Evolutionary conservation across 2,329 filamentous ascomycete species (phyloP).

Genomic region (Paraphaeosphaeria sporulosa): DNA sequence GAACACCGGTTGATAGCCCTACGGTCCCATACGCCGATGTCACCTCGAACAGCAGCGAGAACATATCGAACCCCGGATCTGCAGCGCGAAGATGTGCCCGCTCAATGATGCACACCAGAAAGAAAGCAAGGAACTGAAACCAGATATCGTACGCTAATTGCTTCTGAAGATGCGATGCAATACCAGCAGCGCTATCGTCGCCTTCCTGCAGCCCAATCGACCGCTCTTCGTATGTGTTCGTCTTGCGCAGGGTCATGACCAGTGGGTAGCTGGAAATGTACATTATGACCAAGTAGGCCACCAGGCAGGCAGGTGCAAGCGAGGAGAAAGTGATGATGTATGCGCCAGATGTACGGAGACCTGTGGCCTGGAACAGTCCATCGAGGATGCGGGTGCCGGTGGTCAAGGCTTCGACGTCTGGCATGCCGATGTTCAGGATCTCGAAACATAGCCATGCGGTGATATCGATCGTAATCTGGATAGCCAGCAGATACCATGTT

Average conservation of each 20-base stretch:
- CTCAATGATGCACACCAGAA: slow-evolving; percentile 68
- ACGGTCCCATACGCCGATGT: slow-evolving; percentile 68
- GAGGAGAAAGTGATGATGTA: slow-evolving; percentile 68
- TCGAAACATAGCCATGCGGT: slow-evolving; percentile 73
- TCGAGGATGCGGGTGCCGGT: slow-evolving; percentile 54
- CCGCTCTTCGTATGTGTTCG: slow-evolving; percentile 76
- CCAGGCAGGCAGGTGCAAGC: slow-evolving; percentile 64
- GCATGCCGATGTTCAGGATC: slow-evolving; percentile 69
- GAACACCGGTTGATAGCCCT: slow-evolving; percentile 66
- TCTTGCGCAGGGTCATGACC: slow-evolving; percentile 70
- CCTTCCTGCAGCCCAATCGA: slow-evolving; percentile 66
- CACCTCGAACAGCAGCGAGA: slow-evolving; percentile 61
- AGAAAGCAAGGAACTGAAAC: slow-evolving; percentile 68
- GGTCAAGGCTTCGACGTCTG: slow-evolving; percentile 61
- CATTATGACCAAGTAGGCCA: slow-evolving; percentile 71
- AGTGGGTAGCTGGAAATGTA: slow-evolving; percentile 71
- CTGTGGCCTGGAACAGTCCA: slow-evolving; percentile 63
- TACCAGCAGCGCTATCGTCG: slow-evolving; percentile 24
- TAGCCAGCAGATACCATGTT: slow-evolving; percentile 66
- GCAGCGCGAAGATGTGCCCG: slow-evolving; percentile 59
- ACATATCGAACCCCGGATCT: slow-evolving; percentile 37
- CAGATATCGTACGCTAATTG: slow-evolving; percentile 73
- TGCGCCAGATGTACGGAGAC: slow-evolving; percentile 70
- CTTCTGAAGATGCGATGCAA: slow-evolving; percentile 64
- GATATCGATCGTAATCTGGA: slow-evolving; percentile 65